Evolutionary conservation across 441 rosid genomes (phyloP).

Genomic region (Adansonia rubrostipa): DNA sequence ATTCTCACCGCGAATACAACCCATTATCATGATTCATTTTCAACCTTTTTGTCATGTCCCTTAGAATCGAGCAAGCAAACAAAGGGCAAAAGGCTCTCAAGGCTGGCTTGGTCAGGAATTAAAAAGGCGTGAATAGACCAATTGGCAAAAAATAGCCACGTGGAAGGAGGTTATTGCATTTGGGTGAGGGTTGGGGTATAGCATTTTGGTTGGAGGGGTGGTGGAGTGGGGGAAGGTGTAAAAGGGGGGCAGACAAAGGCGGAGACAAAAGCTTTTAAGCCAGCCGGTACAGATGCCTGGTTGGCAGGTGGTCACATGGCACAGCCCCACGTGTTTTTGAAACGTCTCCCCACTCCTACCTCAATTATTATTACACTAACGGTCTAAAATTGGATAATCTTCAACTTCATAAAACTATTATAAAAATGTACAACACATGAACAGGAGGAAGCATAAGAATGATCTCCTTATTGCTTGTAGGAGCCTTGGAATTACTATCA

Average conservation of each 20-base stretch:
- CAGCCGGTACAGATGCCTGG: conserved; percentile 45
- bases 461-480: too few relatives aligned
- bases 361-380: too few relatives aligned
- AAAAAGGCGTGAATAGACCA: too few relatives aligned
- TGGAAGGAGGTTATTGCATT: neutral
- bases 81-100: neutral
- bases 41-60: neutral
- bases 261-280: conserved; percentile 49
- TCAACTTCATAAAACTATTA: too few relatives aligned
- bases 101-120: neutral
- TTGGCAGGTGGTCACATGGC: conserved; percentile 56
- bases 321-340: conserved; percentile 43
- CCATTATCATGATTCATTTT: too few relatives aligned
- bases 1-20: too few relatives aligned
- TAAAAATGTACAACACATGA: too few relatives aligned
- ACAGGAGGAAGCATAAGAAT: too few relatives aligned
- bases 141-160: neutral
- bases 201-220: neutral
- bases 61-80: neutral
- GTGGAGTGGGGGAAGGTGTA: too few relatives aligned
- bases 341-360: too few relatives aligned
- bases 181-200: neutral
- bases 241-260: neutral
- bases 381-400: too few relatives aligned
- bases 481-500: too few relatives aligned